Percentiles rank a stretch among this genome's conserved stretches.
Conservation (phyloP, 2,329 filamentous ascomycete genomes). For the Trichoderma harzianum region DNA sequence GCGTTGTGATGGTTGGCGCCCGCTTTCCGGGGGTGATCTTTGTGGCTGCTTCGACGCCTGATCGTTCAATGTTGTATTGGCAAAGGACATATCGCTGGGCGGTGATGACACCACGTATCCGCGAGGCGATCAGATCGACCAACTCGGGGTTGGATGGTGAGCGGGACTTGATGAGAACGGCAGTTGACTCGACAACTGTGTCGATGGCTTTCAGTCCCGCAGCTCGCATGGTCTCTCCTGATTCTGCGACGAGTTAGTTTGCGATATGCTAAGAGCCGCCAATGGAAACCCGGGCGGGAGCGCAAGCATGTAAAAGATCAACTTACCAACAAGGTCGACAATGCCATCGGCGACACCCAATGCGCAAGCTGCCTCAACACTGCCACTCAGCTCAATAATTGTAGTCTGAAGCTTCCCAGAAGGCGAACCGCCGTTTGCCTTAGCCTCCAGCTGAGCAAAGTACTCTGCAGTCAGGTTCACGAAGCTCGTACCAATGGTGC, state of each 20-base stretch:
- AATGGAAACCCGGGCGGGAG: too few species aligned
- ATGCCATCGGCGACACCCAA: constrained; percentile 95
- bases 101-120: constrained; percentile 91
- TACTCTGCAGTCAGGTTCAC: constrained; percentile 79
- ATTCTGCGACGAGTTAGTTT: constrained; percentile 57
- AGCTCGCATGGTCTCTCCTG: constrained; percentile 96
- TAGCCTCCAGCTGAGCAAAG: constrained; percentile 72
- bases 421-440: constrained; percentile 33
- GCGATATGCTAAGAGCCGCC: background rate
- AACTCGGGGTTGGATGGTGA: constrained; percentile 75
- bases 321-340: constrained; percentile 90
- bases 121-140: constrained; percentile 77
- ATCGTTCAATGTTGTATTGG: constrained; percentile 87
- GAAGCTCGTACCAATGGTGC: constrained; percentile 94
- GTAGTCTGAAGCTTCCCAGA: constrained; percentile 68
- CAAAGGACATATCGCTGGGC: constrained; percentile 92
- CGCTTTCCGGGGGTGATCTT: constrained; percentile 90
- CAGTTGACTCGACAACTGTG: constrained; percentile 83
- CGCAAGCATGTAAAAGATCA: background rate
- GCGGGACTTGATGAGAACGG: constrained; percentile 89
- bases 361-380: constrained; percentile 94
- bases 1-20: constrained; percentile 82
- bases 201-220: constrained; percentile 92
- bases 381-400: constrained; percentile 91
- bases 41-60: constrained; percentile 62